Evolutionary conservation across 768 basidiomycete genomes (phyloP).

Genomic region (Boletus reticulatus): DNA sequence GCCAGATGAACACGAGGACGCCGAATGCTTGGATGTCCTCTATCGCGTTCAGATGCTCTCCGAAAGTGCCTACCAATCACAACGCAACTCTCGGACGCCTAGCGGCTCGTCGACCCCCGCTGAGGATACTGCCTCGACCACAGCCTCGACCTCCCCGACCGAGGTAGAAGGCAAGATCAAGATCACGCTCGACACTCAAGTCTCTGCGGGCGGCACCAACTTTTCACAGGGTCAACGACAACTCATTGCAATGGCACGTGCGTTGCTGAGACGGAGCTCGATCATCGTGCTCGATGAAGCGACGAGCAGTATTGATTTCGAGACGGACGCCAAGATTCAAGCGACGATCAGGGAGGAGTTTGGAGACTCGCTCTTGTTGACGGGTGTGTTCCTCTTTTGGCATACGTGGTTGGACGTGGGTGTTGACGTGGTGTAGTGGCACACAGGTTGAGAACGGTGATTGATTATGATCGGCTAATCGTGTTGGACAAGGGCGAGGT

Average conservation of each 20-base stretch:
- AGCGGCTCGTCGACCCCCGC: slow-evolving; percentile 43
- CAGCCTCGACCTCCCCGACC: slow-evolving; percentile 42
- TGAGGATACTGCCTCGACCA: slow-evolving; percentile 40
- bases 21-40: slow-evolving; percentile 78
- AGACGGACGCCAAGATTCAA: slow-evolving; percentile 89
- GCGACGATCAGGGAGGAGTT: slow-evolving; percentile 86
- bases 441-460: slow-evolving; percentile 72
- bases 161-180: slow-evolving; percentile 55
- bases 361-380: slow-evolving; percentile 66
- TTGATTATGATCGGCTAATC: slow-evolving; percentile 78
- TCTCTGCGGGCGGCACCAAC: slow-evolving; percentile 84
- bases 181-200: slow-evolving; percentile 71
- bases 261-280: slow-evolving; percentile 65
- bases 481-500: slow-evolving; percentile 58
- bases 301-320: slow-evolving; percentile 84
- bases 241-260: slow-evolving; percentile 82
- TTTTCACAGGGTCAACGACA: slow-evolving; percentile 94
- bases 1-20: slow-evolving; percentile 71
- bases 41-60: slow-evolving; percentile 76
- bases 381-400: slow-evolving; percentile 44
- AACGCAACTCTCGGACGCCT: slow-evolving; percentile 47
- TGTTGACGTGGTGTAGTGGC: slow-evolving; percentile 41
- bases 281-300: slow-evolving; percentile 83
- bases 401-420: too few species aligned
- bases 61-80: slow-evolving; percentile 47